A percentile compares a stretch with the other conserved stretches of the same genome.
phyloP scores from a whole-genome alignment of 345 rosid species.

The Pistacia atlantica region DNA sequence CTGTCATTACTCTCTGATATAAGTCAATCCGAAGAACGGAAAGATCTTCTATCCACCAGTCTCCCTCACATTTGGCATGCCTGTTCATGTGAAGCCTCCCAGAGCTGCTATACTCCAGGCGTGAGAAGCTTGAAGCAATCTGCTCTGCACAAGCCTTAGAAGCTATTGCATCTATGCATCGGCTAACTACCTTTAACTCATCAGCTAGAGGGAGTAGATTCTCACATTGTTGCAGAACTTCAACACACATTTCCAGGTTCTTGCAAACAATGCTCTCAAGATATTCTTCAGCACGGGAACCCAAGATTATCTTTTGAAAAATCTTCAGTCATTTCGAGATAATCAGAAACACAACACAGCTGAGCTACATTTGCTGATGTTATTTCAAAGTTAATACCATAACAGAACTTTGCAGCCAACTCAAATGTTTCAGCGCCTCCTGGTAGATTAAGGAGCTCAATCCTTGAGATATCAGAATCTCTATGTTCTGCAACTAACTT shows the following conservation, averaged over 20 bases:
- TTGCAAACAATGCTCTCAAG: conserved; percentile 81
- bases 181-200: conserved; percentile 71
- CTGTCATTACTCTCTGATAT: conserved; percentile 77
- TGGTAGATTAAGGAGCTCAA: conserved; percentile 89
- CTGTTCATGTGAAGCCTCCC: conserved; percentile 96
- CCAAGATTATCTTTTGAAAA: conserved; percentile 85
- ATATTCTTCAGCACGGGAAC: conserved; percentile 89
- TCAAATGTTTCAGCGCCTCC: conserved; percentile 89
- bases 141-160: conserved; percentile 92
- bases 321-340: conserved; percentile 94
- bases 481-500: conserved; percentile 85
- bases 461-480: conserved; percentile 83
- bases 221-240: conserved; percentile 90
- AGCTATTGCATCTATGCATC: conserved; percentile 92
- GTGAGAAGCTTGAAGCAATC: conserved; percentile 92
- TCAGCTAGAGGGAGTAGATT: conserved; percentile 90
- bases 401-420: conserved; percentile 92
- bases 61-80: conserved; percentile 77
- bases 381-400: conserved; percentile 88
- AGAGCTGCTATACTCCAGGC: conserved; percentile 96
- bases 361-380: conserved; percentile 88
- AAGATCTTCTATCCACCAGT: conserved; percentile 97
- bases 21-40: conserved; percentile 81
- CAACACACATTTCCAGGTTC: conserved; percentile 84
- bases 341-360: conserved; percentile 77